Evolutionary conservation across 2,329 filamentous ascomycete genomes (phyloP).

Genomic region (Trichoderma atroviride): DNA sequence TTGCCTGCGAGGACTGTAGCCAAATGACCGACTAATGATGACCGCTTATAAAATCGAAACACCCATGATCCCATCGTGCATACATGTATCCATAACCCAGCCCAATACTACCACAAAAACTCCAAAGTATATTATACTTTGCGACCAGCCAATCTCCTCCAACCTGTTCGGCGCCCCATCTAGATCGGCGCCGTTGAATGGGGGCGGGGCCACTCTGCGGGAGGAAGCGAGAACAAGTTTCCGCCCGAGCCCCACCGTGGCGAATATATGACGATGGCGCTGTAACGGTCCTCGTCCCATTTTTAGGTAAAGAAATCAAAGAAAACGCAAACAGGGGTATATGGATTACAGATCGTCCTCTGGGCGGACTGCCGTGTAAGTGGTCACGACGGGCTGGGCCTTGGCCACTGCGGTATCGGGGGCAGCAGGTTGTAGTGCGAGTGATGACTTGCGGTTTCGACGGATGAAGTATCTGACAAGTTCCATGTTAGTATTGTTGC

Average conservation of each 20-base stretch:
- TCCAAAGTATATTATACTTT: neutral
- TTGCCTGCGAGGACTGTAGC: neutral
- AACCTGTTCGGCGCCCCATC: neutral
- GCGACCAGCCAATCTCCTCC: neutral
- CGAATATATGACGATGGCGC: neutral
- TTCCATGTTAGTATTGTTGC: neutral
- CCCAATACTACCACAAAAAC: neutral
- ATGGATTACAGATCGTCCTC: constrained; percentile 2
- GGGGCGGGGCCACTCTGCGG: neutral
- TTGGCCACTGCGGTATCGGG: neutral
- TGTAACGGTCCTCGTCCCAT: neutral
- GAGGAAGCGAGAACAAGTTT: neutral
- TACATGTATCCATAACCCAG: neutral
- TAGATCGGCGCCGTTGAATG: neutral
- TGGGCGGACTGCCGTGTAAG: constrained; percentile 4
- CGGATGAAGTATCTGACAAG: constrained; percentile 1
- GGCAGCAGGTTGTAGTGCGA: neutral
- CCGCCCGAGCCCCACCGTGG: constrained; percentile 1
- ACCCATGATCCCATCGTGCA: neutral
- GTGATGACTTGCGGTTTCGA: neutral
- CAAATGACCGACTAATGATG: neutral
- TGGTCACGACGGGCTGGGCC: neutral
- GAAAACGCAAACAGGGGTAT: neutral
- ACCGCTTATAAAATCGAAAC: neutral
- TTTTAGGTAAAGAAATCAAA: neutral